phyloP scores from a whole-genome alignment of 306 rosid species.

The Dalbergia cochinchinensis region DNA sequence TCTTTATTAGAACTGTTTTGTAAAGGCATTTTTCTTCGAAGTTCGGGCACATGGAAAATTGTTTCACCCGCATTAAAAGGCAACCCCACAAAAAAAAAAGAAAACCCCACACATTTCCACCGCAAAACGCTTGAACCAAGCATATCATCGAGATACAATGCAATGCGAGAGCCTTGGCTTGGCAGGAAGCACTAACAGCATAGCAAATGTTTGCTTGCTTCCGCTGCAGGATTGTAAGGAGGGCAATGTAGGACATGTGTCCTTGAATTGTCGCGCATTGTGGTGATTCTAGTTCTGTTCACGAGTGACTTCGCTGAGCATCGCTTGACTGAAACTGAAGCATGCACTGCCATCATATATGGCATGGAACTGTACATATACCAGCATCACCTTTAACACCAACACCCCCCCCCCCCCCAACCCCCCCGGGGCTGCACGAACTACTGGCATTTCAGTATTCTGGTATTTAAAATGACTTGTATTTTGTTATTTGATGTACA shows the following conservation, averaged over 20 bases:
- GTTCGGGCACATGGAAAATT: neutral
- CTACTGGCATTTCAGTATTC: neutral
- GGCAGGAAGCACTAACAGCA: neutral
- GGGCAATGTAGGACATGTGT: neutral
- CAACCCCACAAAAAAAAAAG: neutral
- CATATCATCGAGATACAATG: neutral
- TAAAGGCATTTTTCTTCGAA: too few species aligned
- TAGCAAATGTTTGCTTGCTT: neutral
- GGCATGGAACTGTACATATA: neutral
- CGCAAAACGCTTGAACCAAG: neutral
- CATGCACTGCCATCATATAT: neutral
- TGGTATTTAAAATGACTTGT: neutral
- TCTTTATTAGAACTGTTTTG: too few species aligned
- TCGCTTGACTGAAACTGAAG: neutral
- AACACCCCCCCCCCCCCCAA: too few species aligned
- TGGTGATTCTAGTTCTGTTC: conserved; percentile 14
- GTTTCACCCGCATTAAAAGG: neutral
- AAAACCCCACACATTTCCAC: neutral
- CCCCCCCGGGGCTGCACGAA: neutral
- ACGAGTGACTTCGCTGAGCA: conserved; percentile 1
- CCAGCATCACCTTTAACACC: neutral
- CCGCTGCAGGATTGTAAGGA: neutral
- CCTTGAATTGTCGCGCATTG: neutral
- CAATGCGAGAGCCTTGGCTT: conserved; percentile 4
- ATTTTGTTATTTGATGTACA: neutral